Evolutionary conservation across 2,329 filamentous ascomycete species (phyloP).

Genomic region (Canariomyces notabilis): DNA sequence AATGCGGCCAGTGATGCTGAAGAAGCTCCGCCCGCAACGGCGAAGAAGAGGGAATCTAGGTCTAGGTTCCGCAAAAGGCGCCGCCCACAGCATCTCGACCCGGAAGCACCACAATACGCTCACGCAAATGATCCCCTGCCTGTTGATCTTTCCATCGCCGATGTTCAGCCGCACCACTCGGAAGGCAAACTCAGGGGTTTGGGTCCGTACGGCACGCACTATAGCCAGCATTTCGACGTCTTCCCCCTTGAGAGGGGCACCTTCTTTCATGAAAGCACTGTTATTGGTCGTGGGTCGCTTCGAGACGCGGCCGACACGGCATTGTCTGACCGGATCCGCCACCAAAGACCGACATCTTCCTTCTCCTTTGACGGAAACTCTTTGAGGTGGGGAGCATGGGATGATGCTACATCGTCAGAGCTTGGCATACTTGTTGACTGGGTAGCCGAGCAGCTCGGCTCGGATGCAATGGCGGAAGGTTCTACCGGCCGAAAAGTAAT

Average conservation of each 20-base stretch:
- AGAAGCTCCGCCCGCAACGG: not conserved
- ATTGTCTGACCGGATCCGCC: constrained; percentile 28
- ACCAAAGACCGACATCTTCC: constrained; percentile 32
- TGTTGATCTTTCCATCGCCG: constrained; percentile 21
- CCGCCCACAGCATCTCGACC: constrained; percentile 42
- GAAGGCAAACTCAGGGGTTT: constrained; percentile 46
- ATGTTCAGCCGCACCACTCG: constrained; percentile 20
- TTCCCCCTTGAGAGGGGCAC: constrained; percentile 52
- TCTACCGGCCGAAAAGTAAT: constrained; percentile 15
- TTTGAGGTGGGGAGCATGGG: constrained; percentile 53
- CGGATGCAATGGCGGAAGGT: constrained; percentile 1
- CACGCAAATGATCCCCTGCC: constrained; percentile 50
- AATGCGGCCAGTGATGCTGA: not conserved
- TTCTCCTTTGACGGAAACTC: constrained; percentile 45
- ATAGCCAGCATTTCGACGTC: constrained; percentile 58
- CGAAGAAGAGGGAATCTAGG: constrained; percentile 17
- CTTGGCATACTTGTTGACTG: constrained; percentile 58
- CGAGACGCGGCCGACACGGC: constrained; percentile 33
- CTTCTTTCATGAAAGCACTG: constrained; percentile 56
- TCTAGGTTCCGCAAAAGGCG: constrained; percentile 40
- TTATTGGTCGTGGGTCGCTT: constrained; percentile 52
- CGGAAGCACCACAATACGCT: constrained; percentile 47
- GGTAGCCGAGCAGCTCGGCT: constrained; percentile 41
- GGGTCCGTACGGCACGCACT: constrained; percentile 56
- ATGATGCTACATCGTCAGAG: constrained; percentile 55